These are phyloP conservation scores for Daldinia vernicosa DNA, from an alignment of 495 filamentous ascomycete genomes.

Conservation along the genomic window DNA sequence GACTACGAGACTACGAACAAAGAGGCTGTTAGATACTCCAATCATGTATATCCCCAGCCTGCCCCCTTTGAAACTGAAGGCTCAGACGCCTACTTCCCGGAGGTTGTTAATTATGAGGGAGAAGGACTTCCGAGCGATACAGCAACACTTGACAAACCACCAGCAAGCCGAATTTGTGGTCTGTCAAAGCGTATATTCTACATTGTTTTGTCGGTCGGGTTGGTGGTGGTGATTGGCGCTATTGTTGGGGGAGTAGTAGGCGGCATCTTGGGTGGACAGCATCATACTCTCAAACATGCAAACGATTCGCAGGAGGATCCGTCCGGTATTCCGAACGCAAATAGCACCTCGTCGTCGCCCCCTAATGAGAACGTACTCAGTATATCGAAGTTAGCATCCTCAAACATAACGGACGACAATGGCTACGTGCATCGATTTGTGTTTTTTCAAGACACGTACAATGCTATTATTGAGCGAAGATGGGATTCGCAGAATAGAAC, in stretches of 20 bases:
- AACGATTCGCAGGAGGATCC: not conserved
- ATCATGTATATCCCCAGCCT: constrained; percentile 10
- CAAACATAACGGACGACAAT: constrained; percentile 25
- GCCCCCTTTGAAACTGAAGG: constrained; percentile 11
- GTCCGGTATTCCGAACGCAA: not conserved
- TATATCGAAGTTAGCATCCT: constrained; percentile 19
- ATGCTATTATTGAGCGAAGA: constrained; percentile 14
- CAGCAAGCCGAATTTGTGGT: constrained; percentile 11
- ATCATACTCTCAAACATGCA: not conserved
- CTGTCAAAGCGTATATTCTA: constrained; percentile 16
- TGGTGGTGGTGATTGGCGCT: constrained; percentile 20
- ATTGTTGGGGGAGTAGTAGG: constrained; percentile 26
- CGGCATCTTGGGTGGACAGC: not conserved
- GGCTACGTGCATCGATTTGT: constrained; percentile 19
- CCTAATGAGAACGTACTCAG: constrained; percentile 18
- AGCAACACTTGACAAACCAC: not conserved
- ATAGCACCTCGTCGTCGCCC: not conserved
- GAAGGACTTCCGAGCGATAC: not conserved
- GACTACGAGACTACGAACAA: constrained; percentile 13
- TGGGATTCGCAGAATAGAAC: constrained; percentile 29
- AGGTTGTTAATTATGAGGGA: constrained; percentile 9
- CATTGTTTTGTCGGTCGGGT: not conserved
- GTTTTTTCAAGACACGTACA: constrained; percentile 33
- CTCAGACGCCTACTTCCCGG: constrained; percentile 1
- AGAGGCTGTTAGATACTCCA: not conserved